Percentiles rank a stretch among this genome's conserved stretches.
Evolutionary conservation across 345 rosid genomes (phyloP).

Genomic region (Arabidopsis arenosa): DNA sequence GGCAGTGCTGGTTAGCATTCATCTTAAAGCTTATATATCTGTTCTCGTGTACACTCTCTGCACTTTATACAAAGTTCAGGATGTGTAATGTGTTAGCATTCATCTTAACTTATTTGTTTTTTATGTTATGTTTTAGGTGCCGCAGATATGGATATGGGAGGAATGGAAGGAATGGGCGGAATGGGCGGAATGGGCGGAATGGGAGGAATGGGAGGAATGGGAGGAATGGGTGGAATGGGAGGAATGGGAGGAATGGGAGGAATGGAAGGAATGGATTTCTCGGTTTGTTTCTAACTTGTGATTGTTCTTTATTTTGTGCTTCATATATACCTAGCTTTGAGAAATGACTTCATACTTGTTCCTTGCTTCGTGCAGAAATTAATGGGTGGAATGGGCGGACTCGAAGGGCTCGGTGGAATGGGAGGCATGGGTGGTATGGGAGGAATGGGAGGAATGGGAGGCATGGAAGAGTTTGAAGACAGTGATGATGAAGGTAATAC

Average conservation of each 20-base stretch:
- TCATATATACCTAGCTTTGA: slow-evolving; percentile 11
- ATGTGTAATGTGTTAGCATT: not conserved
- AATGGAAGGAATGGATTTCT: slow-evolving; percentile 46
- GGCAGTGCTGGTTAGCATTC: slow-evolving; percentile 45
- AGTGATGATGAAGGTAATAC: slow-evolving; percentile 91
- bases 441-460: slow-evolving; percentile 46
- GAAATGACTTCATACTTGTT: slow-evolving; percentile 11
- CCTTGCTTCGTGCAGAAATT: slow-evolving; percentile 40
- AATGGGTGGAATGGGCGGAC: slow-evolving; percentile 36
- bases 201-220: slow-evolving; percentile 37
- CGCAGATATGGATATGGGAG: slow-evolving; percentile 43
- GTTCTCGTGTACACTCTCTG: not conserved
- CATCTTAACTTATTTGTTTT: not conserved
- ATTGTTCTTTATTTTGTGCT: slow-evolving; percentile 7
- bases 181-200: slow-evolving; percentile 36
- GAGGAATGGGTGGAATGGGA: slow-evolving; percentile 33
- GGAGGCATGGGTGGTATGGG: slow-evolving; percentile 41
- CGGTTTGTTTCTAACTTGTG: slow-evolving; percentile 40
- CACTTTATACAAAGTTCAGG: not conserved
- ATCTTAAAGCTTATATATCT: not conserved
- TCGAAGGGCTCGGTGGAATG: slow-evolving; percentile 38
- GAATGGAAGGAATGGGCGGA: slow-evolving; percentile 37
- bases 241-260: slow-evolving; percentile 28
- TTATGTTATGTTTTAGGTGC: slow-evolving; percentile 45
- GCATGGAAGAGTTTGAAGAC: slow-evolving; percentile 75